Base-by-base conservation (phyloP, 768 basidiomycete species). In the Lentinula boryana region DNA sequence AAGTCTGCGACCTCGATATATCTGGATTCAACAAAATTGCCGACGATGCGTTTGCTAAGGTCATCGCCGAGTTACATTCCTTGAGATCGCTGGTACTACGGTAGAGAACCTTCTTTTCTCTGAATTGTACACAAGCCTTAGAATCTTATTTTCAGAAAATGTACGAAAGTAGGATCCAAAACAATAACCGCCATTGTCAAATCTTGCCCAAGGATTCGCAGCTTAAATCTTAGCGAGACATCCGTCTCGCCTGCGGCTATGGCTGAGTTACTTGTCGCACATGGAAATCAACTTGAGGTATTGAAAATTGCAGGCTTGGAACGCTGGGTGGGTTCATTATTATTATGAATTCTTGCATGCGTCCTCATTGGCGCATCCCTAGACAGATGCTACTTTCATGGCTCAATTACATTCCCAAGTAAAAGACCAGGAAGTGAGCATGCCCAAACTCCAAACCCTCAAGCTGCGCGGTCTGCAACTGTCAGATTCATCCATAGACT, bases 171-270 rank as follows among this genome's bases (percentile, higher is more conserved):
- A 10, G 80, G 81, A 5, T 61, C 76, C 3, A 74, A 78, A 64
- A 82, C 86, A 1, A 71, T 78, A 38, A 70, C 76, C 12, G 79
- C 77, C 2, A 71, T 74, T 5, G 77, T 78, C 9, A 68, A 70
- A 36, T 68, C 67, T 9, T 85, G 85, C 63, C 72, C 66, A 13
- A 66, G 66, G 15, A 74, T 90, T 36, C 74, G 67, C 12, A 68
- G 72, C 0, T 66, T 87, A 51, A 88, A 89, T 64, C 68, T 89
- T 38, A 87, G 79, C 65, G 84, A 84, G 61, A 90, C 88, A 2
- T 75, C 81, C 3, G 78, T 79, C 4, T 70, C 81, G 1, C 82
- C 86, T 0, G 60, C 64, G 1, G 79, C 82, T 15, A 67, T 89
- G 7, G 72, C 75, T 1, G 71, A 76, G 8, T 64, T 86, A 16